Base-by-base conservation (phyloP, 331 rosid species). In the Spiraea crenata region DNA sequence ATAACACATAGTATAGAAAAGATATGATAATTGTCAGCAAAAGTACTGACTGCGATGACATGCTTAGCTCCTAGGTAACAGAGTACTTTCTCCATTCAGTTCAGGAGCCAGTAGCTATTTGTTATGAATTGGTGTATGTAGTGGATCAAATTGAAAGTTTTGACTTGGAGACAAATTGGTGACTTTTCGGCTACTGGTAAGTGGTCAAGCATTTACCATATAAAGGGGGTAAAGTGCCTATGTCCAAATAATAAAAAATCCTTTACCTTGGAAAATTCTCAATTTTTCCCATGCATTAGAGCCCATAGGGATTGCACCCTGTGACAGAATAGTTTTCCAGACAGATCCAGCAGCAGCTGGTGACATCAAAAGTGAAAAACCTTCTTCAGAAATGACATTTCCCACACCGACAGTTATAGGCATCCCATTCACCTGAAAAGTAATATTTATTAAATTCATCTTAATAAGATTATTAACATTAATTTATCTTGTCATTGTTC, bases 361-460 rank as follows among this genome's bases (percentile, higher is more conserved):
- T 59, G 98, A 87, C 90, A 76, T 85, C 87, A 93, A 55, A 56
- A 93, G 76, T 47, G 97, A 85, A 85, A 84, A 90, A 10, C 98
- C 97, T 59, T 73, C 83, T 75, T 87, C 95, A 55, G 98, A 93
- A 77, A 93, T 77, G 76, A 93, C 41, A 77, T 81, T 93, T 77
- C 98, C 97, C 72, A 89, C 96, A 52, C 98, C 98, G 58, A 90
- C 82, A 56, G 98, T 85, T 48, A 89, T 66, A 72, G 97, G 98
- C 89, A 87, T 83, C 74, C 89, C 89, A 60, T 84, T 85, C 61
- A 83, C 96, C 98, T 90, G 90, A 77, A 76, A 65, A 59, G 72
- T 59, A 55, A 67, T 15, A 80, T 41, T 44, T 46, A 55, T 41
- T 46, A 63, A 80, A 63, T 20, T 58, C 50, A 15, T 37, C 70